A percentile compares a stretch with the other conserved stretches of the same genome.
These are phyloP conservation scores for Mortierella sp. DNA, from an alignment of 371 early-diverging fungal genomes.

Conservation along the genomic window DNA sequence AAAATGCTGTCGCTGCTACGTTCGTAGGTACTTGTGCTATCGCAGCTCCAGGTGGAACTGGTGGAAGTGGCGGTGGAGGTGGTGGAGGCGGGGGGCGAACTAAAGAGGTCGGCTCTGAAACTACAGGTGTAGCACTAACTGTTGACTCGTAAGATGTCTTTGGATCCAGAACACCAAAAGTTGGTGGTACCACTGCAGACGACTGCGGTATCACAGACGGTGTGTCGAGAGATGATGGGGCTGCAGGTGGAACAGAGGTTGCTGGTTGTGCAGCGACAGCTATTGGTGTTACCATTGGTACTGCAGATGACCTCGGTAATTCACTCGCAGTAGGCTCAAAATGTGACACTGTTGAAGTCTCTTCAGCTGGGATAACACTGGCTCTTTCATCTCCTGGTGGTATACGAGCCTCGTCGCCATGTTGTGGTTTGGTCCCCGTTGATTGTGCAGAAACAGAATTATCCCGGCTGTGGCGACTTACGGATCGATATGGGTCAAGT, in stretches of 20 bases:
- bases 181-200: background rate
- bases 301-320: background rate
- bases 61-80: conserved; percentile 22
- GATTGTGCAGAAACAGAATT: conserved; percentile 12
- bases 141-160: background rate
- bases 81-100: conserved; percentile 9
- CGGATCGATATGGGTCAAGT: conserved; percentile 16
- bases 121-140: background rate
- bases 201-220: no score
- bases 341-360: background rate
- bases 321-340: background rate
- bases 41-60: conserved; percentile 1
- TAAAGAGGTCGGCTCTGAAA: background rate
- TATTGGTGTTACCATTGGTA: background rate
- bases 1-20: background rate
- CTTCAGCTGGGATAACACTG: background rate
- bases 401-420: background rate
- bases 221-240: no score
- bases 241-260: no score
- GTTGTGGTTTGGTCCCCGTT: background rate
- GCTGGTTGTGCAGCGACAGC: background rate
- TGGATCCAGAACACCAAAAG: background rate
- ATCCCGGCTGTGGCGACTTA: conserved; percentile 26
- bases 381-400: background rate
- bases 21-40: background rate